Conservation (phyloP, 306 rosid genomes). For the Ochetophila trinervis region DNA sequence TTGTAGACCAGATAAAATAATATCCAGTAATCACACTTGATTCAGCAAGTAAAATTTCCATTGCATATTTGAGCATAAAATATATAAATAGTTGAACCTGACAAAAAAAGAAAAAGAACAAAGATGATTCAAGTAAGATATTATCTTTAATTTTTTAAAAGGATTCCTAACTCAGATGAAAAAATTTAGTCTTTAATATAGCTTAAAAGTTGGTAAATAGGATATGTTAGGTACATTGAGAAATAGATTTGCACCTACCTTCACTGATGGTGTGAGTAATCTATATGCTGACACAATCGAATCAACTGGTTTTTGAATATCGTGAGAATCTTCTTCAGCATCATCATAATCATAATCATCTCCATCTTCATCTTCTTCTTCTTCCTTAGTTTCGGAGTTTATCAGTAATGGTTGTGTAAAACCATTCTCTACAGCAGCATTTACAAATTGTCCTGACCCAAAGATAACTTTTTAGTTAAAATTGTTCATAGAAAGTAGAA, state of each 20-base stretch:
- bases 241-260: conserved; percentile 35
- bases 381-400: conserved; percentile 41
- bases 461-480: not conserved
- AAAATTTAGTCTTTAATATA: not conserved
- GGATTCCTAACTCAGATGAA: too few relatives aligned
- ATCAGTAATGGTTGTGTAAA: conserved; percentile 54
- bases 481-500: not conserved
- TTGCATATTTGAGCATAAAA: conserved; percentile 90
- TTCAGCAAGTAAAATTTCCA: conserved; percentile 89
- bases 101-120: conserved; percentile 6
- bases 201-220: not conserved
- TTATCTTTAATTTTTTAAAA: not conserved
- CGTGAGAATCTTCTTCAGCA: conserved; percentile 36
- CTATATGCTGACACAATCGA: conserved; percentile 62
- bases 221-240: not conserved
- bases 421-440: conserved; percentile 43
- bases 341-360: conserved; percentile 59
- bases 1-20: conserved; percentile 80
- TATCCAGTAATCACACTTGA: conserved; percentile 83
- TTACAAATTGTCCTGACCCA: conserved; percentile 37
- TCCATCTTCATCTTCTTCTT: conserved; percentile 40
- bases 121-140: conserved; percentile 21
- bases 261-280: conserved; percentile 84
- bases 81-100: conserved; percentile 88
- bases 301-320: conserved; percentile 58